phyloP scores from a whole-genome alignment of 176 grass and related monocot genomes.

The Rhynchospora tenuis region DNA sequence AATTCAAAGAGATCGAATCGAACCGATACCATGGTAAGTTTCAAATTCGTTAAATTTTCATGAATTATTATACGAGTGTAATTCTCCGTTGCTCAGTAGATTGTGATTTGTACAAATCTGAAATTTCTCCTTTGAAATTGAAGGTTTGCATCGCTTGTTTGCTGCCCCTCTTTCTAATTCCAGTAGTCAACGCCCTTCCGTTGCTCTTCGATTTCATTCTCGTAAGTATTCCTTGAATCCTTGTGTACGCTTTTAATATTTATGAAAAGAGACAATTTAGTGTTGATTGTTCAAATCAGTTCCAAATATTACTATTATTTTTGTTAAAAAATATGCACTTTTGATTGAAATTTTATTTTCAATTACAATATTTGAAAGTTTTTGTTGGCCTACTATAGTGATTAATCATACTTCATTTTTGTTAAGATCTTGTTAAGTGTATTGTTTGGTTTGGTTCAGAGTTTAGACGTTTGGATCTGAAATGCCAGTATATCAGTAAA shows the following conservation, averaged over 20 bases:
- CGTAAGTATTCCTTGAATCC: conserved; percentile 33
- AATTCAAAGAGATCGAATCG: neutral
- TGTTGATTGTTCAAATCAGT: neutral
- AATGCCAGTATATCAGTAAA: neutral
- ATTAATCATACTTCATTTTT: neutral
- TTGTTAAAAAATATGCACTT: no score
- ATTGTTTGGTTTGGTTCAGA: neutral
- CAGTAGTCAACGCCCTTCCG: conserved; percentile 93
- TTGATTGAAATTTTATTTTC: neutral
- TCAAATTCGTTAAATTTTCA: neutral
- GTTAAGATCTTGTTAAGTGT: neutral
- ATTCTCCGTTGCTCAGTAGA: neutral
- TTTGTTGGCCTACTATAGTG: neutral
- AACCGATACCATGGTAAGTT: conserved; percentile 40
- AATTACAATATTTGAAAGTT: neutral
- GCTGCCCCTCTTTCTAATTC: conserved; percentile 87
- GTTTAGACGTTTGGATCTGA: neutral
- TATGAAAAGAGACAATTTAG: neutral
- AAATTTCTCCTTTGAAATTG: neutral
- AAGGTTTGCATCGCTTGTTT: conserved; percentile 83
- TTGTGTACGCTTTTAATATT: neutral
- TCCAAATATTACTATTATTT: neutral
- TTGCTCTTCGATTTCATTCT: conserved; percentile 75
- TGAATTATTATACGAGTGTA: neutral
- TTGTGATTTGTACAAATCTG: neutral